phyloP scores from a whole-genome alignment of 345 rosid species.

The Aquilaria sinensis region DNA sequence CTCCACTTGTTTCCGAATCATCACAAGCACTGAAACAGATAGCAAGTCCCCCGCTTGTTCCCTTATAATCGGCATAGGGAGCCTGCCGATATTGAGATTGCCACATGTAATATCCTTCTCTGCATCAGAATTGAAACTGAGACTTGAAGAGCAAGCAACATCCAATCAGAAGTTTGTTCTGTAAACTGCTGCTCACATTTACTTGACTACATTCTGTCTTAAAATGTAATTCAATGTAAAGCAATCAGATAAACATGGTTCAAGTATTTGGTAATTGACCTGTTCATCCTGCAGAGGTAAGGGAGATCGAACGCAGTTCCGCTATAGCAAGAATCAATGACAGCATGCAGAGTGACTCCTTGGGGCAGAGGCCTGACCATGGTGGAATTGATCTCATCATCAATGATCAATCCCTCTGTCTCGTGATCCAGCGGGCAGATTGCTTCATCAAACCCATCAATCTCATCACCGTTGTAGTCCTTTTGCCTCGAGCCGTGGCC shows the following conservation, averaged over 20 bases:
- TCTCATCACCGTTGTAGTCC: constrained; percentile 48
- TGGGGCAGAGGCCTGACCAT: constrained; percentile 65
- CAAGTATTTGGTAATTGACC: constrained; percentile 22
- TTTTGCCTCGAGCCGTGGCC: constrained; percentile 66
- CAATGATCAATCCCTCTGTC: constrained; percentile 58
- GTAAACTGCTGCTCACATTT: too few relatives aligned
- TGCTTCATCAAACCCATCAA: constrained; percentile 66
- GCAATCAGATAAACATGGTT: too few relatives aligned
- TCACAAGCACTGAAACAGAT: constrained; percentile 53
- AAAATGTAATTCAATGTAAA: too few relatives aligned
- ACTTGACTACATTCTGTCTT: too few relatives aligned
- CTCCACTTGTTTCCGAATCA: constrained; percentile 33
- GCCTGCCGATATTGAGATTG: constrained; percentile 53
- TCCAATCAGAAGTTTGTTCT: neutral
- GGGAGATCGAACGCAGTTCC: constrained; percentile 70
- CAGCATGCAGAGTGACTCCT: constrained; percentile 66
- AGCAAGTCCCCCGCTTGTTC: constrained; percentile 72
- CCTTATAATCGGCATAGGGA: constrained; percentile 33
- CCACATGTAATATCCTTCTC: constrained; percentile 64
- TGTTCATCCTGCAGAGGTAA: constrained; percentile 52
- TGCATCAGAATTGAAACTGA: constrained; percentile 8
- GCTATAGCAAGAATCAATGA: constrained; percentile 68
- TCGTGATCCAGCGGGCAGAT: constrained; percentile 71
- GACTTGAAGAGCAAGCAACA: neutral
- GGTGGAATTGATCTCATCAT: constrained; percentile 61